phyloP scores from a whole-genome alignment of 768 basidiomycete species.

The Tricholomella constricta region DNA sequence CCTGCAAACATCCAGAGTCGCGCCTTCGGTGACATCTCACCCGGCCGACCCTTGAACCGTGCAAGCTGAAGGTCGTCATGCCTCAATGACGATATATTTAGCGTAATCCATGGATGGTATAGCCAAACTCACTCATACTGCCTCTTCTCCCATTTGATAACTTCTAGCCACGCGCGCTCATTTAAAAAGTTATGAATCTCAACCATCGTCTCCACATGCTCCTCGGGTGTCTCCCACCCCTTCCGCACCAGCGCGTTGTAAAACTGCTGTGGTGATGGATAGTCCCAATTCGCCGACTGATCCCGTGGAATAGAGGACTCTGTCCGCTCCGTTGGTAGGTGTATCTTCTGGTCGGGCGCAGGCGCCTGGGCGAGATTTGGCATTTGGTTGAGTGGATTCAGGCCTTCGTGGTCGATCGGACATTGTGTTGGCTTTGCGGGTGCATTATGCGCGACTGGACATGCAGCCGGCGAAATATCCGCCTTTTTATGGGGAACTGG shows the following conservation, averaged over 20 bases:
- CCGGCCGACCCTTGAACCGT: conserved; percentile 86
- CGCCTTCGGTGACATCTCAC: conserved; percentile 94
- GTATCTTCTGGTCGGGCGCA: conserved; percentile 53
- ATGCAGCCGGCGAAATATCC: conserved; percentile 3
- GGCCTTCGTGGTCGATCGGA: conserved; percentile 47
- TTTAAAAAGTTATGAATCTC: conserved; percentile 98
- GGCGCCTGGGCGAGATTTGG: conserved; percentile 76
- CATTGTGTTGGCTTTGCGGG: conserved; percentile 34
- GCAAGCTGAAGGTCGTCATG: conserved; percentile 73
- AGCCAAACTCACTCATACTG: conserved; percentile 52
- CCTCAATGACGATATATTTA: conserved; percentile 34
- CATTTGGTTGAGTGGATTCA: conserved; percentile 87
- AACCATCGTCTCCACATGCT: conserved; percentile 96
- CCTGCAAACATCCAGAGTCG: conserved; percentile 84
- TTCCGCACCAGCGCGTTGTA: conserved; percentile 96
- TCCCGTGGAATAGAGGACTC: conserved; percentile 87
- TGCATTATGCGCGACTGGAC: conserved; percentile 38
- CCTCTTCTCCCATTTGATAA: conserved; percentile 88
- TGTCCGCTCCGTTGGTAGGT: conserved; percentile 73
- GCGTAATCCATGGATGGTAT: background rate
- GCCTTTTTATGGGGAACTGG: conserved; percentile 18
- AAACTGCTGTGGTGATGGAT: conserved; percentile 97
- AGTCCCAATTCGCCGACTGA: conserved; percentile 73
- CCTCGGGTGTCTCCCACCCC: conserved; percentile 97
- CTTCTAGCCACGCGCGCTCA: conserved; percentile 95